phyloP scores from a whole-genome alignment of 805 yeast species.

The Candida coleopterorum region DNA sequence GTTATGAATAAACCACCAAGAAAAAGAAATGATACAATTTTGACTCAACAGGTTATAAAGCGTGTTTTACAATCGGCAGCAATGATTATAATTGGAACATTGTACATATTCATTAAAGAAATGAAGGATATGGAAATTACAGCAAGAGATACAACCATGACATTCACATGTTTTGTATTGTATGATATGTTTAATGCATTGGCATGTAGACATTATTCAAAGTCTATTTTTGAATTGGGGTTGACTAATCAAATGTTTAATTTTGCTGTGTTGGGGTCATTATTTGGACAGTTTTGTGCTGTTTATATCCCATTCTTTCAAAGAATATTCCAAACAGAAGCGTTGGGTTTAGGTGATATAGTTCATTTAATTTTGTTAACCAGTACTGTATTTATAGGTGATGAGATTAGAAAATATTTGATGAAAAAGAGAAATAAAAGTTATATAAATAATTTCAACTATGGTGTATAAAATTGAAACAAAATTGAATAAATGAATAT shows the following conservation, averaged over 20 bases:
- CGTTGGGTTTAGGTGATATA: slow-evolving; percentile 68
- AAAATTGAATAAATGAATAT: no score
- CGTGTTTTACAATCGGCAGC: slow-evolving; percentile 74
- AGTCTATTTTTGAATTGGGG: slow-evolving; percentile 81
- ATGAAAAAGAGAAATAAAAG: slow-evolving; percentile 17
- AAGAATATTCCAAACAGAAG: slow-evolving; percentile 89
- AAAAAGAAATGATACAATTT: slow-evolving; percentile 75
- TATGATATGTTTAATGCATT: slow-evolving; percentile 97
- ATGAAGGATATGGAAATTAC: slow-evolving; percentile 82
- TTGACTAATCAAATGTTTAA: slow-evolving; percentile 86
- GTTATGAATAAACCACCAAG: slow-evolving; percentile 98
- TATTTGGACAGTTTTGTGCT: slow-evolving; percentile 89
- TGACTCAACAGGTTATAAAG: slow-evolving; percentile 63
- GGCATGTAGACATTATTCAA: slow-evolving; percentile 83
- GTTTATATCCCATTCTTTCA: slow-evolving; percentile 93
- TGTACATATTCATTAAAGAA: slow-evolving; percentile 79
- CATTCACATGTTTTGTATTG: slow-evolving; percentile 93
- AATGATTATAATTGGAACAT: slow-evolving; percentile 79
- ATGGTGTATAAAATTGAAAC: slow-evolving; percentile 15
- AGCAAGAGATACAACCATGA: slow-evolving; percentile 97
- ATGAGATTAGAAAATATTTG: slow-evolving; percentile 68
- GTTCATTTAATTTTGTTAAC: slow-evolving; percentile 57
- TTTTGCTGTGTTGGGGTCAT: slow-evolving; percentile 81
- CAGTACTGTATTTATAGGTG: slow-evolving; percentile 80
- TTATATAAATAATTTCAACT: slow-evolving; percentile 12